Base-by-base conservation (phyloP, 2,329 filamentous ascomycete genomes). In the Truncatella angustata region DNA sequence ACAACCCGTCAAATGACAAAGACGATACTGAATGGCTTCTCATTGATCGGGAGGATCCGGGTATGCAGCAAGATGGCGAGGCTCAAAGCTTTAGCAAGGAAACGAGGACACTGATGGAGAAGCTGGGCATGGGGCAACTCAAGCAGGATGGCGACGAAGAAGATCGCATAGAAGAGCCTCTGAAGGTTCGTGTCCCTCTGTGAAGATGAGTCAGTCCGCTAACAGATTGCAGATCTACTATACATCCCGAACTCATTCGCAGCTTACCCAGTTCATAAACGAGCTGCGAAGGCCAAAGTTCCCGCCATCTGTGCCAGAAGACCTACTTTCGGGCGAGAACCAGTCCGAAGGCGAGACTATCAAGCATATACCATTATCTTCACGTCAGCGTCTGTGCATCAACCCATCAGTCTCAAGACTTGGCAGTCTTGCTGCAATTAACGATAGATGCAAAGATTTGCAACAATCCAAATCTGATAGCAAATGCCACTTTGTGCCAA, bases 171-270 rank as follows among this genome's bases (percentile, higher is more conserved):
- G 68, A 78, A 6, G 76, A 82, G 11, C 83, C 87, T 57, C 75
- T 88, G 47, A 96, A 93, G 74, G 81, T 84, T 61, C 4, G 63
- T 61, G 65, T 39, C 42, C 37, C 32, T 26, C 32, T 18, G 7
- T 40, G 16, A 5, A 50, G 45, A 37, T 48, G 37, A 40, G 50
- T 64, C 24, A 47, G 21, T 14, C 2, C 14, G 49, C 36, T 53
- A 52, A 48, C 14, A 1, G 34, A 42, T 7, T 32, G 46, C 67
- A 85, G 77, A 89, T 97, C 48, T 96, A 90, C 69, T 96, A 93
- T 71, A 94, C 91, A 51, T 97, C 92, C 6, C 82, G 92, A 64
- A 97, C 92, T 1, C 92, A 97, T 68, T 97, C 92, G 3, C 92
- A 97, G 64, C 73, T 97, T 12, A 87, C 88, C 1, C 92, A 97